phyloP scores from a whole-genome alignment of 2,329 filamentous ascomycete species.

The Ophiocordyceps sinensis region DNA sequence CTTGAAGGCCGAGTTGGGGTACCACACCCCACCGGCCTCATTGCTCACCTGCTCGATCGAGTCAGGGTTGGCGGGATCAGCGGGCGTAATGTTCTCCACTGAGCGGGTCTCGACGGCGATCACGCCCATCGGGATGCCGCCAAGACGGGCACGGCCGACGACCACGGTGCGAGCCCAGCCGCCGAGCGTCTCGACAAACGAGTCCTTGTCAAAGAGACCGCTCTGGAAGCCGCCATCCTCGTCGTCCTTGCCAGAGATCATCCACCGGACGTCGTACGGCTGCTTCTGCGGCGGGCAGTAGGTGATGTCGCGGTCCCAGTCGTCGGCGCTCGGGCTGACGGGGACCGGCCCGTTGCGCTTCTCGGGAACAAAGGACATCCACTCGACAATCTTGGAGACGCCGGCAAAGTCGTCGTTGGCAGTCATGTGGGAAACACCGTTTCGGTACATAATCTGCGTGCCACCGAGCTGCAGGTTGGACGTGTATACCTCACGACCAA shows the following conservation, averaged over 20 bases:
- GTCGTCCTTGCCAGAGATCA: conserved; percentile 77
- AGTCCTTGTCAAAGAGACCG: conserved; percentile 92
- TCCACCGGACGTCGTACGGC: conserved; percentile 82
- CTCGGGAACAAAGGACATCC: conserved; percentile 94
- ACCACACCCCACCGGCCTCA: conserved; percentile 98
- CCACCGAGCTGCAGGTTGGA: conserved; percentile 98
- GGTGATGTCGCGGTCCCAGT: conserved; percentile 83
- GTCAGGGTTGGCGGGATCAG: conserved; percentile 94
- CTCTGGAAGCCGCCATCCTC: conserved; percentile 57
- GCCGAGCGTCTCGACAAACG: conserved; percentile 90
- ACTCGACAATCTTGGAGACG: conserved; percentile 94
- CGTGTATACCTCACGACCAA: conserved; percentile 96
- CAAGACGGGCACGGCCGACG: conserved; percentile 87
- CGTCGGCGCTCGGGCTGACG: conserved; percentile 72
- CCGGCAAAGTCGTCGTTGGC: conserved; percentile 95
- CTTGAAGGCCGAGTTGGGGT: conserved; percentile 99
- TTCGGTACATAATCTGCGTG: conserved; percentile 99
- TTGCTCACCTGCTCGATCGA: conserved; percentile 91
- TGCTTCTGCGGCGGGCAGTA: conserved; percentile 75
- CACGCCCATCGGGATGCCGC: conserved; percentile 95
- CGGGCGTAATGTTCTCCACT: conserved; percentile 91
- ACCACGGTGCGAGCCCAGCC: conserved; percentile 97
- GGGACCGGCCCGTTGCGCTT: conserved; percentile 87
- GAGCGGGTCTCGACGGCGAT: conserved; percentile 93
- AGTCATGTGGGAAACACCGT: conserved; percentile 98